phyloP scores from a whole-genome alignment of 768 basidiomycete genomes.

The Rhodotorula diobovata region DNA sequence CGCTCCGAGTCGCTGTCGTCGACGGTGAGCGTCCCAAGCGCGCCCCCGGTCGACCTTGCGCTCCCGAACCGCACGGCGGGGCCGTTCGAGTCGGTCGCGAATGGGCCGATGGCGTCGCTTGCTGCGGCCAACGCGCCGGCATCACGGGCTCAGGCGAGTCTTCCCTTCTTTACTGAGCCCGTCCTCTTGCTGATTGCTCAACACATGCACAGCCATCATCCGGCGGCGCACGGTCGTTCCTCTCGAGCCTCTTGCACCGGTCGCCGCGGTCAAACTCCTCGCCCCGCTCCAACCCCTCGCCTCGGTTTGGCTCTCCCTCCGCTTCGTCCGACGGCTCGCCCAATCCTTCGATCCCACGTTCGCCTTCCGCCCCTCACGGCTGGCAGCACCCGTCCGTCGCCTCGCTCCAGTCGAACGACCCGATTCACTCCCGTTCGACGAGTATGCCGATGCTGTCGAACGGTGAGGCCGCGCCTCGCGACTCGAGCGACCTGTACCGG shows the following conservation, averaged over 20 bases:
- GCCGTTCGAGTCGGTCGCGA: slow-evolving; percentile 21
- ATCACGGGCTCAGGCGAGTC: neutral
- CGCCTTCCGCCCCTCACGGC: slow-evolving; percentile 2
- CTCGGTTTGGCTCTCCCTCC: neutral
- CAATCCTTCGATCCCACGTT: neutral
- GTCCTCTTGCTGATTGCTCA: neutral
- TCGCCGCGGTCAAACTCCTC: slow-evolving; percentile 7
- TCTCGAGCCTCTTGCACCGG: slow-evolving; percentile 24
- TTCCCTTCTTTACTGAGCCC: neutral
- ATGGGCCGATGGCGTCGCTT: slow-evolving; percentile 12
- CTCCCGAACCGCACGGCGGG: neutral
- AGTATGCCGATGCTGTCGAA: slow-evolving; percentile 8
- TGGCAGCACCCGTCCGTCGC: slow-evolving; percentile 10
- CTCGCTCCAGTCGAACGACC: neutral
- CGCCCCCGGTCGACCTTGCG: slow-evolving; percentile 11
- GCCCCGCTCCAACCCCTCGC: slow-evolving; percentile 1
- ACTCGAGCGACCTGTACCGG: slow-evolving; percentile 7
- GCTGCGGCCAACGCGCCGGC: neutral
- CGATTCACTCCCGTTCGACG: neutral
- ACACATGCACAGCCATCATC: neutral
- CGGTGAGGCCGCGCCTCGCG: neutral
- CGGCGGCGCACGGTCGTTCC: slow-evolving; percentile 17
- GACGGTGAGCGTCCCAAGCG: slow-evolving; percentile 10
- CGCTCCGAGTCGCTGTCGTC: neutral
- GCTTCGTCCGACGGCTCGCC: neutral